Conservation (phyloP, 331 rosid genomes). For the Telfairia occidentalis region DNA sequence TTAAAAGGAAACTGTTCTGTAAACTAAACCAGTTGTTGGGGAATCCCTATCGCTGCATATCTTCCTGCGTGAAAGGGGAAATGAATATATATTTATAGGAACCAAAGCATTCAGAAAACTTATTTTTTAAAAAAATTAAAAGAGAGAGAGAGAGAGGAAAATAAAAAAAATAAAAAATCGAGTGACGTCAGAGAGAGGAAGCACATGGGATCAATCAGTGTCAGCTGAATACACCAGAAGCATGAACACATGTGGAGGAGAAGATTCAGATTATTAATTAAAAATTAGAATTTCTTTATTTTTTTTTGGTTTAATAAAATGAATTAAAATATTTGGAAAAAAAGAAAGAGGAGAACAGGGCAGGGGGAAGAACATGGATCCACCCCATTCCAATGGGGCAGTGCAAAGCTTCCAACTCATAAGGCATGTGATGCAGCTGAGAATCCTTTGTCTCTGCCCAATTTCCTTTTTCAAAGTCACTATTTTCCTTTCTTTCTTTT, state of each 20-base stretch:
- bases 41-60: conserved; percentile 56
- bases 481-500: neutral
- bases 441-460: conserved; percentile 44
- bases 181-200: conserved; percentile 30
- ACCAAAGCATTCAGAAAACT: neutral
- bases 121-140: neutral
- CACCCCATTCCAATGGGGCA: conserved; percentile 46
- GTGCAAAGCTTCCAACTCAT: conserved; percentile 41
- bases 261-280: conserved; percentile 33
- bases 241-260: conserved; percentile 45
- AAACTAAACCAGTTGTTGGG: conserved; percentile 40
- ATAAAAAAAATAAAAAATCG: no score
- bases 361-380: conserved; percentile 39
- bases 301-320: neutral
- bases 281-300: neutral
- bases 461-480: conserved; percentile 20
- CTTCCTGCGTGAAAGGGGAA: conserved; percentile 26
- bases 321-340: neutral
- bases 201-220: conserved; percentile 50
- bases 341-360: conserved; percentile 9
- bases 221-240: conserved; percentile 32
- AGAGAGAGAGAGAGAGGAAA: neutral
- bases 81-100: conserved; percentile 16
- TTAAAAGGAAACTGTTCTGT: conserved; percentile 11
- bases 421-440: conserved; percentile 51